These are phyloP conservation scores for Pinus taeda DNA, from an alignment of 75 land plant genomes.

Conservation along the genomic window DNA sequence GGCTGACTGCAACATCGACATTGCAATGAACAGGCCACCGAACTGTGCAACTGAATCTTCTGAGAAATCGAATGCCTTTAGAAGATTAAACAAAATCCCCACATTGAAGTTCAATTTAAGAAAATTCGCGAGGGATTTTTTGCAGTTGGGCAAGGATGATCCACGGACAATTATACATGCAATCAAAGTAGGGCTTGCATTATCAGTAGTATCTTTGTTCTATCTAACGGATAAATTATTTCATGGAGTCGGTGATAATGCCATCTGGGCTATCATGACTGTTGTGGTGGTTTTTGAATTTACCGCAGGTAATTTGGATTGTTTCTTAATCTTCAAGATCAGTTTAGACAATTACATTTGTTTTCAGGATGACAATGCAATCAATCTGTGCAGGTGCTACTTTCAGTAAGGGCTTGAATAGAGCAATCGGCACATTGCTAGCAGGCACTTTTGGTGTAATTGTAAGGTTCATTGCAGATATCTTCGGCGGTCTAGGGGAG, in stretches of 20 bases:
- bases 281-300: conserved; percentile 73
- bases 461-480: conserved; percentile 34
- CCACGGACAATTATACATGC: no score
- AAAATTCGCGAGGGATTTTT: not conserved
- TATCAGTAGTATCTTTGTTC: no score
- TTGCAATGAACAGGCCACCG: not conserved
- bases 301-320: conserved; percentile 33
- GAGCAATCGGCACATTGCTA: conserved; percentile 66
- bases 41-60: not conserved
- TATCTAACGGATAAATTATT: conserved; percentile 24
- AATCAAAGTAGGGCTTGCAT: no score
- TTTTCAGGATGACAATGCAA: no score
- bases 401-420: conserved; percentile 62
- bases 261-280: conserved; percentile 82
- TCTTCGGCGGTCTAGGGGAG: no score
- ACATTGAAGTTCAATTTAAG: not conserved
- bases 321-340: no score
- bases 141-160: no score
- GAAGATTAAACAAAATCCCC: not conserved
- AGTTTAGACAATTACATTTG: no score
- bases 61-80: not conserved
- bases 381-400: conserved; percentile 52
- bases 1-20: not conserved
- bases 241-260: conserved; percentile 44
- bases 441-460: conserved; percentile 59